Evolutionary conservation across 139 green algal genomes (phyloP).

Genomic region (Chlorella sp.): DNA sequence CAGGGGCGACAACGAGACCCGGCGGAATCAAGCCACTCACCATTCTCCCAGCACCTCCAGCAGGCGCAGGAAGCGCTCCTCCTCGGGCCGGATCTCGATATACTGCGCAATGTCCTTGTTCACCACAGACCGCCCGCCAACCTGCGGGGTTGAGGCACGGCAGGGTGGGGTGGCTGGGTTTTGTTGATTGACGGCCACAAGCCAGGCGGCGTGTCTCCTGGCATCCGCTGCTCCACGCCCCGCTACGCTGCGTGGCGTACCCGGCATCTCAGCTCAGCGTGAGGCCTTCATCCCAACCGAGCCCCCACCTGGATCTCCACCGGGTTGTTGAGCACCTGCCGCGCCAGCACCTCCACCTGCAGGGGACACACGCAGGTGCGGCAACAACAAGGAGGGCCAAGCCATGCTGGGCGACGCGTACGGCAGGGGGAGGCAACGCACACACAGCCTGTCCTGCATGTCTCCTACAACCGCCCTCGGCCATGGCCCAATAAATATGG

Average conservation of each 20-base stretch:
- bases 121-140: slow-evolving; percentile 70
- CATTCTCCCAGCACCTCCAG: slow-evolving; percentile 95
- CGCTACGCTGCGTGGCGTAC: no score
- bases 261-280: no score
- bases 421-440: neutral
- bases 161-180: neutral
- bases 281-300: neutral
- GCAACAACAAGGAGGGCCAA: neutral
- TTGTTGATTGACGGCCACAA: no score
- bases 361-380: neutral
- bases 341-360: slow-evolving; percentile 82
- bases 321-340: slow-evolving; percentile 70
- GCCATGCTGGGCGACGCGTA: neutral
- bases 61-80: slow-evolving; percentile 92
- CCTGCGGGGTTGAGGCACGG: neutral
- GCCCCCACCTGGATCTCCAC: slow-evolving; percentile 89
- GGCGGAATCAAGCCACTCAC: no score
- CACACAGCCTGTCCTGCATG: neutral
- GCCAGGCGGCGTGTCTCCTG: no score
- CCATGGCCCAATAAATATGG: no score
- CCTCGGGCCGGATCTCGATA: slow-evolving; percentile 89
- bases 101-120: slow-evolving; percentile 96
- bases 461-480: neutral
- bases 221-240: no score
- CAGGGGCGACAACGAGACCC: no score